phyloP scores from a whole-genome alignment of 1,284 basidiomycete species.

The Kalmanozyma brasiliensis region DNA sequence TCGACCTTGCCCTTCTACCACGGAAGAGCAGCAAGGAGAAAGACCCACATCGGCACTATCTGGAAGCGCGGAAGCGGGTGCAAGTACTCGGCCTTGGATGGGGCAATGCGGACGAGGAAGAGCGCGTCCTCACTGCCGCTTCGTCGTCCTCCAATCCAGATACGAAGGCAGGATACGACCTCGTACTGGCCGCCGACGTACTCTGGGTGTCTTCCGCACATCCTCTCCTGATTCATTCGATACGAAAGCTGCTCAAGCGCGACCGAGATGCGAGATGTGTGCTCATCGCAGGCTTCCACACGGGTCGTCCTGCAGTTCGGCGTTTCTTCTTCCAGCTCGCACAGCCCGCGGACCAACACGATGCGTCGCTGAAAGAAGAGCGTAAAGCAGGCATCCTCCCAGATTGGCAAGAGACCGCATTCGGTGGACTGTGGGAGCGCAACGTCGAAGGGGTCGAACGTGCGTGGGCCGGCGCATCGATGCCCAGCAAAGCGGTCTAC shows the following conservation, averaged over 20 bases:
- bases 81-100: conserved; percentile 40
- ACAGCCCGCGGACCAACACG: conserved; percentile 2
- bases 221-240: conserved; percentile 51
- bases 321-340: conserved; percentile 51
- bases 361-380: conserved; percentile 10
- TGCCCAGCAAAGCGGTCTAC: conserved; percentile 22
- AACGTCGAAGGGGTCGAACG: conserved; percentile 39
- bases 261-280: conserved; percentile 35
- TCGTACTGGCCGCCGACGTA: conserved; percentile 59
- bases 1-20: conserved; percentile 26
- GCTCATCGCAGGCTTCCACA: conserved; percentile 63
- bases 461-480: conserved; percentile 21
- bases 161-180: conserved; percentile 31
- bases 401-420: conserved; percentile 40
- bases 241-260: conserved; percentile 47
- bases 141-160: background rate
- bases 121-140: background rate
- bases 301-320: conserved; percentile 57
- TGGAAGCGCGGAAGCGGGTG: conserved; percentile 12
- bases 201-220: conserved; percentile 66
- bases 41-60: conserved; percentile 8
- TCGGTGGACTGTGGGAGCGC: conserved; percentile 54
- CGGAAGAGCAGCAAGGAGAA: background rate
- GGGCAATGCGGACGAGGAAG: conserved; percentile 34
- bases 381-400: conserved; percentile 31